Evolutionary conservation across 2,329 filamentous ascomycete genomes (phyloP).

Genomic region (Ilyonectria robusta): DNA sequence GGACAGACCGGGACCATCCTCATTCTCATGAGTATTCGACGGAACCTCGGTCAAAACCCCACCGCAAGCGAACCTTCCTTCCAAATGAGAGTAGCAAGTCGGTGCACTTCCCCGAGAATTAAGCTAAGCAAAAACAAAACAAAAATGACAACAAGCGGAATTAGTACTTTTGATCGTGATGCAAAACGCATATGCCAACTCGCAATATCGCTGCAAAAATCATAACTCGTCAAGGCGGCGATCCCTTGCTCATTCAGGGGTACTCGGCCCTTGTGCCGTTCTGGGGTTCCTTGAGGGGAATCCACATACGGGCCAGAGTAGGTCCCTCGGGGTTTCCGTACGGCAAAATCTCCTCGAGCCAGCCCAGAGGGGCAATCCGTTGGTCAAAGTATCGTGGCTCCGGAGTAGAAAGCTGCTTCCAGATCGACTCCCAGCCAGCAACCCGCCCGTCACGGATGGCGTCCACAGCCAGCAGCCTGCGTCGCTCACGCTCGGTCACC

Average conservation of each 20-base stretch:
- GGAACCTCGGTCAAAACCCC: slow-evolving; percentile 5
- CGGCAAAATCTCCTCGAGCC: slow-evolving; percentile 61
- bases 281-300: slow-evolving; percentile 52
- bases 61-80: slow-evolving; percentile 2
- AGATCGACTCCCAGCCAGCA: slow-evolving; percentile 53
- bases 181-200: slow-evolving; percentile 42
- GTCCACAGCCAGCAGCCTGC: slow-evolving; percentile 64
- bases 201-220: slow-evolving; percentile 34
- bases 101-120: slow-evolving; percentile 10
- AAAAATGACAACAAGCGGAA: slow-evolving; percentile 18
- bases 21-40: slow-evolving; percentile 9
- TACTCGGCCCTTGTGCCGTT: slow-evolving; percentile 47
- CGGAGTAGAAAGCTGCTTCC: slow-evolving; percentile 54
- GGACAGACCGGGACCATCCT: slow-evolving; percentile 1
- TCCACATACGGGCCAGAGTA: slow-evolving; percentile 61
- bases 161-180: slow-evolving; percentile 36
- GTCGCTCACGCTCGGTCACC: slow-evolving; percentile 70
- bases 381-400: slow-evolving; percentile 57
- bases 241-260: slow-evolving; percentile 44
- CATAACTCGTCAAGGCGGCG: slow-evolving; percentile 33
- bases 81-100: slow-evolving; percentile 14
- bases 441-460: slow-evolving; percentile 56
- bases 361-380: slow-evolving; percentile 64
- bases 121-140: slow-evolving; percentile 16
- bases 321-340: slow-evolving; percentile 59